Conservation (phyloP, 176 grass and related monocot species). For the Hordeum marinum region DNA sequence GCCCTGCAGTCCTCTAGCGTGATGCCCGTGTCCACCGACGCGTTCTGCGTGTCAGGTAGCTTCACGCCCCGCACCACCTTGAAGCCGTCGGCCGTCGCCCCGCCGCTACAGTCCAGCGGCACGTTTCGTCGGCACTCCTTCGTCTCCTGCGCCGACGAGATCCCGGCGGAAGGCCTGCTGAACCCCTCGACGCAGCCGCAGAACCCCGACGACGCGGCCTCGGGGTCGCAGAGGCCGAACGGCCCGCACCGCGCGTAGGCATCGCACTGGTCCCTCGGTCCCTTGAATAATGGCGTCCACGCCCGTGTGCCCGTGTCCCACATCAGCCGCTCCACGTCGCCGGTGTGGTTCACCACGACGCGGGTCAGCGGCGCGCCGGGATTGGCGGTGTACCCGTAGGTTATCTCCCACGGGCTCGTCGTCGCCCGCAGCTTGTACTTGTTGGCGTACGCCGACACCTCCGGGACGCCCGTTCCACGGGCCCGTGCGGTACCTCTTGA, state of each 20-base stretch:
- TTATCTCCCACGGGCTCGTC: not conserved
- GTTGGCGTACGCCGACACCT: not conserved
- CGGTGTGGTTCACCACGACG: not conserved
- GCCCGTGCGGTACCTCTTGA: not conserved
- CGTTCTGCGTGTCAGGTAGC: slow-evolving; percentile 32
- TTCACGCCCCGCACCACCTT: slow-evolving; percentile 29
- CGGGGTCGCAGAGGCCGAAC: slow-evolving; percentile 37
- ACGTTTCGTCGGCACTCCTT: slow-evolving; percentile 20
- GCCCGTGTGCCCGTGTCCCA: not conserved
- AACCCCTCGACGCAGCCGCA: slow-evolving; percentile 46
- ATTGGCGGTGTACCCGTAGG: not conserved
- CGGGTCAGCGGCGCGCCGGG: slow-evolving; percentile 28
- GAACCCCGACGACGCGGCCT: not conserved
- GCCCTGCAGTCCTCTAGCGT: slow-evolving; percentile 24
- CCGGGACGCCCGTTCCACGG: slow-evolving; percentile 38
- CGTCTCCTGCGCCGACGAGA: not conserved
- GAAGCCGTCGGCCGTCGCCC: slow-evolving; percentile 20
- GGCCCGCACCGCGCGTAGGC: slow-evolving; percentile 27
- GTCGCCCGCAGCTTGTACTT: not conserved
- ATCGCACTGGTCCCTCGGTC: slow-evolving; percentile 9
- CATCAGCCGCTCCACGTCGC: slow-evolving; percentile 19
- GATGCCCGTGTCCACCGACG: not conserved
- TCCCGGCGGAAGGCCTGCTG: not conserved
- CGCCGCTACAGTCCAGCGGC: not conserved
- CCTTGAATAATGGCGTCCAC: not conserved